Evolutionary conservation across 345 rosid genomes (phyloP).

Genomic region (Balakata baccata): DNA sequence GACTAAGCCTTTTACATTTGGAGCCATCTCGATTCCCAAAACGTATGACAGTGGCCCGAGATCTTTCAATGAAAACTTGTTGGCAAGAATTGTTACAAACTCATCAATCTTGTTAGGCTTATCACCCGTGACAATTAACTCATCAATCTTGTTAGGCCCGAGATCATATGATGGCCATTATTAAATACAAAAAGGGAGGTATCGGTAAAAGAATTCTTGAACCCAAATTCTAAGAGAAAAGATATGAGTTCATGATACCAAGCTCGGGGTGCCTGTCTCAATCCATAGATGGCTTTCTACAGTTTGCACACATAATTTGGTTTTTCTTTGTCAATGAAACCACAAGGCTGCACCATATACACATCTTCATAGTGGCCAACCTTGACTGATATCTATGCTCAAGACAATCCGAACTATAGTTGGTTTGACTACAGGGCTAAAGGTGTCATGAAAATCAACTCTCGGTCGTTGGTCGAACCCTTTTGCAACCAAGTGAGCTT

Average conservation of each 20-base stretch:
- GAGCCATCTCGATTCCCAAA: neutral
- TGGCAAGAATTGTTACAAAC: neutral
- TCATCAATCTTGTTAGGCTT: neutral
- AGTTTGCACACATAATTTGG: neutral
- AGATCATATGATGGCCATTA: no score
- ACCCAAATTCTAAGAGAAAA: neutral
- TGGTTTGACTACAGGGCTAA: neutral
- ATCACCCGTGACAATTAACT: no score
- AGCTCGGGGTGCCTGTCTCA: neutral
- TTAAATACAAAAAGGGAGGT: neutral
- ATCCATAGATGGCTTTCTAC: neutral
- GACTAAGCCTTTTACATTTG: fast-evolving
- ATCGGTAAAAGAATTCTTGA: neutral
- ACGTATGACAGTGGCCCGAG: no score
- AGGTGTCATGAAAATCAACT: neutral
- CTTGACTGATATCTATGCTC: neutral
- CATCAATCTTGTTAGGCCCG: no score
- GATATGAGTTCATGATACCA: neutral
- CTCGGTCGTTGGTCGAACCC: neutral
- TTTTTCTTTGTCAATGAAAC: neutral
- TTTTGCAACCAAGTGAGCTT: neutral
- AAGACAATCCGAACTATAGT: neutral
- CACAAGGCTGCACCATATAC: neutral
- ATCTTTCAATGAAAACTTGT: no score
- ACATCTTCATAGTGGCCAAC: neutral